Evolutionary conservation across 371 early-diverging fungal species (phyloP), one percentile per base, ranked within the genome.

Genomic region (Actinomortierella ambigua): DNA sequence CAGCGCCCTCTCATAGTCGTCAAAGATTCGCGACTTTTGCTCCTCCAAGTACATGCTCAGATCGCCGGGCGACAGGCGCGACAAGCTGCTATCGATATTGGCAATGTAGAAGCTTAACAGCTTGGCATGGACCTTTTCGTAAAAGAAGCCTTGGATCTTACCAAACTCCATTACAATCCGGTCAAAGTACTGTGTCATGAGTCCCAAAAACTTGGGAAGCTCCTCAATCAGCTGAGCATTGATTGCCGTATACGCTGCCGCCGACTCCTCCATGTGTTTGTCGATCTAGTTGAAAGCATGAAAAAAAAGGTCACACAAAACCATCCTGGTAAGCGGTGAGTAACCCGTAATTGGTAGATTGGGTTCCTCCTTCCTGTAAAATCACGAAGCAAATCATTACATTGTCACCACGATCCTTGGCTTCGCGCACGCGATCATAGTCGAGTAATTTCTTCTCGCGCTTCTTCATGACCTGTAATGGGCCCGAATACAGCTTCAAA

Each of bases 181-280:
- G 42, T 90, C 87, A 59, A 92, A 82, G 69, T 88, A 90, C 52
- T 82, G 77, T 0, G 75, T 73, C 0, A 87, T 87, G 41, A 91
- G 63, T 15, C 60, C 66, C 39, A 90, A 76, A 54, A 93, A 90
- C 43, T 70, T 73, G 2, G 94, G 94, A 14, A 94, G 68, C 61
- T 94, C 92, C 28, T 92, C 91, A 23, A 87, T 75, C 9, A 94
- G 79, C 53, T 94, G 91, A 6, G 83, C 90, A 64, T 92, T 90
- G 62, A 94, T 87, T 1, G 90, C 84, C 0, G 69, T 69, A 68
- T 89, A 94, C 0, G 86, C 88, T 29, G 83, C 88, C 1, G 93
- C 90, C 0, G 90, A 89, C 28, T 86, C 89, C 51, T 85, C 83
- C 26, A 92, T 70, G 28, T 83, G 75, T 64, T 89, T 89, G 54